phyloP scores from a whole-genome alignment of 78 protist genomes.

The Dictyostelium citrinum region DNA sequence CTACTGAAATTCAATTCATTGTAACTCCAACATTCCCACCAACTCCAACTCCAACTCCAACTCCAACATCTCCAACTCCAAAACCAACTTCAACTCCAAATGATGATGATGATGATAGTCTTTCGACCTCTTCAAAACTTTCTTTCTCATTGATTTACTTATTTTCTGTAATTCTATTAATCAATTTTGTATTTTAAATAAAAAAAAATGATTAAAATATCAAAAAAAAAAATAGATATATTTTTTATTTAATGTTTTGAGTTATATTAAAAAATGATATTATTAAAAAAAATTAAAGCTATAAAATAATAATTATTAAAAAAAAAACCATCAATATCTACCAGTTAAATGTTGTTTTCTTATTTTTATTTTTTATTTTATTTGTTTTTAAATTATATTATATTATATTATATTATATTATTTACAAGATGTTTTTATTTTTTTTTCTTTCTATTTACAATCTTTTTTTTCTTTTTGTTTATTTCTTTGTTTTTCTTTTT shows the following conservation, averaged over 20 bases:
- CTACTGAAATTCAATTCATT: not conserved
- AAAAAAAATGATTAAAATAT: too few relatives aligned
- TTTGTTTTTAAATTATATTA: too few relatives aligned
- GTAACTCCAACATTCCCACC: not conserved
- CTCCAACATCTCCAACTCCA: not conserved
- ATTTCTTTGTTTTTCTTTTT: too few relatives aligned
- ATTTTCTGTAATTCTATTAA: not conserved
- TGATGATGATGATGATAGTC: not conserved
- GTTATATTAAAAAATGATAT: too few relatives aligned
- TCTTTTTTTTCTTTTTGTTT: not conserved
- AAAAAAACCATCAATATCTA: too few relatives aligned
- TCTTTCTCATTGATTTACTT: not conserved
- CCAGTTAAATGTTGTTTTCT: too few relatives aligned
- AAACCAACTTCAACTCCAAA: not conserved
- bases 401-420: not conserved
- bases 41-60: not conserved
- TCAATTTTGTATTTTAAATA: too few relatives aligned
- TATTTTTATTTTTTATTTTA: too few relatives aligned
- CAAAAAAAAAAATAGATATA: too few relatives aligned
- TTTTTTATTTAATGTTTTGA: too few relatives aligned
- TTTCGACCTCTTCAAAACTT: not conserved
- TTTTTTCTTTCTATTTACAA: not conserved
- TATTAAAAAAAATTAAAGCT: too few relatives aligned
- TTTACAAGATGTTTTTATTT: not conserved
- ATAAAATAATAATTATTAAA: too few relatives aligned